These are phyloP conservation scores for Leptomonas seymouri DNA, from an alignment of 208 protist species.

Conservation along the genomic window DNA sequence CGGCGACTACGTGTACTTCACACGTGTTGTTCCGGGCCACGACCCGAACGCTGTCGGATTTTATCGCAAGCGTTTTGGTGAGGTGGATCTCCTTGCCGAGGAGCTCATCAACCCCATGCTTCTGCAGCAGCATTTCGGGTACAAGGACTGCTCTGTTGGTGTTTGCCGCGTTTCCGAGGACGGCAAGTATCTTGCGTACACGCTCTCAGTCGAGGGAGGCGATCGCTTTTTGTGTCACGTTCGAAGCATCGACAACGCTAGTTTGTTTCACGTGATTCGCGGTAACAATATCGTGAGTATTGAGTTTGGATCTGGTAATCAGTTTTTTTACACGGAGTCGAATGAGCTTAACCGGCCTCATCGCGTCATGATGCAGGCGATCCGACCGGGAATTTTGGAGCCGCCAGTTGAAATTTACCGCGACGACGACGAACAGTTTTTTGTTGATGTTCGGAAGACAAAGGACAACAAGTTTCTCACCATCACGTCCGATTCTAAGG, in stretches of 20 bases:
- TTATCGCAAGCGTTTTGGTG: conserved; percentile 87
- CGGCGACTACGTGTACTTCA: conserved; percentile 92
- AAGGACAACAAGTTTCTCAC: conserved; percentile 86
- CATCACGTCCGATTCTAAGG: conserved; percentile 92
- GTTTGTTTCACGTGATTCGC: conserved; percentile 89
- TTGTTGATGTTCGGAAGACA: conserved; percentile 90
- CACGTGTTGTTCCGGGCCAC: conserved; percentile 70
- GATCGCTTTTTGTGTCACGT: conserved; percentile 93
- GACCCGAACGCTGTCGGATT: conserved; percentile 84
- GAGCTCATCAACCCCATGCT: conserved; percentile 90
- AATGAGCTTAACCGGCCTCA: conserved; percentile 90
- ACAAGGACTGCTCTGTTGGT: conserved; percentile 84
- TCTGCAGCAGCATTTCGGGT: conserved; percentile 90
- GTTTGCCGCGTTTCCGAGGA: conserved; percentile 91
- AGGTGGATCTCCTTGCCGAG: conserved; percentile 86
- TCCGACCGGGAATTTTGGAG: conserved; percentile 84
- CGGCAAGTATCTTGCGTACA: conserved; percentile 89
- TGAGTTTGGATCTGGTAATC: conserved; percentile 85
- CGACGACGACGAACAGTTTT: conserved; percentile 89
- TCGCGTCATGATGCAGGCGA: conserved; percentile 89
- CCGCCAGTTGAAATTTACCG: conserved; percentile 86
- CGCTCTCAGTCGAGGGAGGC: conserved; percentile 86
- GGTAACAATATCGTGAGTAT: conserved; percentile 92
- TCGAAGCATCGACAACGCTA: conserved; percentile 88
- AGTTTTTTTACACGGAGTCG: conserved; percentile 92